Evolutionary conservation across 768 basidiomycete species (phyloP), one percentile per base, ranked within the genome.

Genomic region (Sporobolomyces pararoseus): DNA sequence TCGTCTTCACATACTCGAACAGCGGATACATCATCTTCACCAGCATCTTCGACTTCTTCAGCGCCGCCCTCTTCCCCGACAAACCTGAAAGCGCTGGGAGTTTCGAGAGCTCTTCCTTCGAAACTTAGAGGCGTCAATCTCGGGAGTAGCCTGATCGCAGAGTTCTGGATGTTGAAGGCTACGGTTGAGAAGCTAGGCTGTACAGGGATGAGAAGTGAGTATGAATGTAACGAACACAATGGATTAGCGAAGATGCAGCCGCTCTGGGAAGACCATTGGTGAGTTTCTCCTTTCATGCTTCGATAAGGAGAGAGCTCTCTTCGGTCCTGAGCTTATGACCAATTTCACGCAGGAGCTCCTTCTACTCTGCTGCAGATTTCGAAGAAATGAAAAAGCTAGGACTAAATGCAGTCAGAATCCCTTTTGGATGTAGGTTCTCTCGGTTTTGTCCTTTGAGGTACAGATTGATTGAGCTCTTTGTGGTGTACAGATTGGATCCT

Each of bases 101-200:
- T 54, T 27, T 54, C 53, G 5, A 14, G 53, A 35, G 27, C 27
- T 4, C 35, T 54, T 3, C 53, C 53, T 2, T 44, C 44, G 12
- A 62, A 54, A 32, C 31, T 68, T 4, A 25, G 66, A 10, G 66
- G 52, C 2, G 66, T 68, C 4, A 68, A 68, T 32, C 44, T 68
- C 23, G 66, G 59, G 1, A 21, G n/a, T 16, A 19, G 61, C 14
- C 62, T 68, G 42, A 37, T 68, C 17, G 16, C 55, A 19, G 66
- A 62, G 34, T 58, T 49, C 9, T 68, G 59, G 60, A 68, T 61
- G 66, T 19, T 35, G 2, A 5, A 13, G 44, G n/a, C 12, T 0
- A 32, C 50, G 31, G 60, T 52, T 51, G 44, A 32, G 5, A 49
- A 53, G 32, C 31, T 54, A 4, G 53, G 32, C 3, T 54, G 53